Base-by-base conservation (phyloP, 352 stramenopile species). In the Pythium sp. region DNA sequence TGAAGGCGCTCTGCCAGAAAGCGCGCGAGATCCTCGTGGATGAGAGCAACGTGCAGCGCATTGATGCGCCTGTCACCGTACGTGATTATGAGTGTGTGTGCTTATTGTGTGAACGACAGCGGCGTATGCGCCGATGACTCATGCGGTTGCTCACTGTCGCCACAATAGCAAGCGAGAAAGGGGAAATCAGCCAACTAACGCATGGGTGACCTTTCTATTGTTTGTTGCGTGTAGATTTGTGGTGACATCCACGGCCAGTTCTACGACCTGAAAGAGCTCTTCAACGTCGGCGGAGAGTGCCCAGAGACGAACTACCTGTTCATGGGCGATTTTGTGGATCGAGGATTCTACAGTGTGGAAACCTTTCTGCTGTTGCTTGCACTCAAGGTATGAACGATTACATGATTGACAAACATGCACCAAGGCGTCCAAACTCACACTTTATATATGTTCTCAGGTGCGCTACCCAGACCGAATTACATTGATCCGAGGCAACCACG, bases 161-260 rank as follows among this genome's bases (percentile, higher is more conserved):
- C 53, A 22, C 20, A 32, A 32, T 14, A 32, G 36, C 12, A 15
- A 30, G 53, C 18, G 18, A 58, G 28, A 6, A 34, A 9, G 54
- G 28, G 26, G 54, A 28, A 20, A 34, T 5, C 54, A 59, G 28
- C 26, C 28, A 24, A 30, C 54, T 41, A 24, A 43, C 36, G 7
- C 43, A 41, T 41, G 54, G 26, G 54, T 22, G 24, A 41, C 1
- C 64, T 38, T 71, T 30, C 14, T 55, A 47, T 65, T 61, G 55
- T 51, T 62, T 51, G 14, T n/a, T 43, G 59, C n/a, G 28, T 34
- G 28, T 67, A 99, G 95, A 99, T 99, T 65, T 99, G 97, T 73
- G 98, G 98, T 58, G 98, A 99, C 73, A 99, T 99, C 69, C 98
- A 99, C 77, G 98, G 98, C 26, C 98, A 99, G 85, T 99, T 99